phyloP scores from a whole-genome alignment of 306 rosid genomes.

The Urtica urens region DNA sequence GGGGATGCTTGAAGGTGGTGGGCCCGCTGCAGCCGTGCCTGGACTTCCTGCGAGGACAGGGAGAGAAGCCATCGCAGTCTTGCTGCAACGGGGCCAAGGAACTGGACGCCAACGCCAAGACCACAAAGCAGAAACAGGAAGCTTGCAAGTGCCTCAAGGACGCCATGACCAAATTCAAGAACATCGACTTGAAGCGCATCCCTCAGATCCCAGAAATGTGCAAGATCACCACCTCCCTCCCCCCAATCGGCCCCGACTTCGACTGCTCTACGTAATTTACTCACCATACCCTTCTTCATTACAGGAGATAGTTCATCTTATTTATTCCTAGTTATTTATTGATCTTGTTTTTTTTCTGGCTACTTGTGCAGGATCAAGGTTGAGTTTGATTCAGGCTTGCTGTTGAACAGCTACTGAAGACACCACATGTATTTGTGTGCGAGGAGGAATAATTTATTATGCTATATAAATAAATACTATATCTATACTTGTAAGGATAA shows the following conservation, averaged over 20 bases:
- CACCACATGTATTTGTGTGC: no score
- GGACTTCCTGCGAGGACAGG: neutral
- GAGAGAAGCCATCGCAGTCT: neutral
- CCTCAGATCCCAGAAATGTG: constrained; percentile 14
- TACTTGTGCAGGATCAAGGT: no score
- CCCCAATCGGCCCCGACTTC: constrained; percentile 14
- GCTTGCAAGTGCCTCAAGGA: constrained; percentile 19
- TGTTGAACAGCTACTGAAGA: no score
- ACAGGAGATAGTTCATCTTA: no score
- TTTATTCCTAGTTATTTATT: no score
- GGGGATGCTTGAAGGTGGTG: neutral
- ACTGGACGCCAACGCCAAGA: neutral
- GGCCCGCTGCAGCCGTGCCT: neutral
- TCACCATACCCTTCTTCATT: no score
- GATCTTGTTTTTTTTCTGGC: no score
- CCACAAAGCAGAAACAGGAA: constrained; percentile 6
- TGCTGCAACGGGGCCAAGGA: constrained; percentile 20
- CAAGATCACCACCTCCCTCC: constrained; percentile 11
- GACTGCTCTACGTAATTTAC: constrained; percentile 29
- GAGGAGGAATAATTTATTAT: no score
- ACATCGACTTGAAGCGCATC: constrained; percentile 2
- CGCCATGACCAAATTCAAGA: neutral
- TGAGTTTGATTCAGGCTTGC: no score
- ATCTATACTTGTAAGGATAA: no score
- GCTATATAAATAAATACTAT: no score